Base-by-base conservation (phyloP, 306 rosid genomes). In the Corylus avellana region DNA sequence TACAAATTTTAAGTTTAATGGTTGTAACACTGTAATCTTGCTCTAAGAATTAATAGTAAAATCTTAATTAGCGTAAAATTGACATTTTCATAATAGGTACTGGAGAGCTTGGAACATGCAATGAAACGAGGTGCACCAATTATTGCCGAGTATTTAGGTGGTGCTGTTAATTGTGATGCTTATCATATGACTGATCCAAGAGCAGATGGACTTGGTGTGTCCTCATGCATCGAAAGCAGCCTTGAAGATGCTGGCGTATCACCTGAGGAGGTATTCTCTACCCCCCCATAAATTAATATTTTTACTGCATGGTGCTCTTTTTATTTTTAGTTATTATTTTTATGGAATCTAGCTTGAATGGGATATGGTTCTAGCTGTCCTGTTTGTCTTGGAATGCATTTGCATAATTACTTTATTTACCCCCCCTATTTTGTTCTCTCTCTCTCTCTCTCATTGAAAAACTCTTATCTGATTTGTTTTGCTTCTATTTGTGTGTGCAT, bases 241-340 rank as follows among this genome's bases (percentile, higher is more conserved):
- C 99, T 96, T 80, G 96, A 91, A 86, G 98, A 96, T 90, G 92
- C 99, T 46, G 99, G 99, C 54, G 98, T 96, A 67, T 96, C 99
- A 6, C 98, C 94, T 50, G 99, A 93, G 85, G 99, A 96, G 98
- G 99, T 96, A 84, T 29, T 77, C 46, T 57, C 63, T 75, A 9
- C 47, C 75, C 11, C 67, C 73, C 70, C 54, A 12, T 53, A 42
- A 7, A 2, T 55, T 29, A 12, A 8, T 27, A 54, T 56, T 75
- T 14, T 48, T 25, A 56, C 47, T 75, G 4, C 53, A 49, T 70
- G 32, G 78, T 35, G 63, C 20, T 47, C 50, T 57, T 18, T 39
- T 39, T 59, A 5, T 25, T 18, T 67, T 18, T 42, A 17, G 20
- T 42, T 67, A 67, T 39, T 18, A 39, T 32, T 67, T 22, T 11